A percentile compares a stretch with the other conserved stretches of the same genome.
phyloP scores from a whole-genome alignment of 2,329 filamentous ascomycete species.

The Hawksworthiomyces lignivorus region DNA sequence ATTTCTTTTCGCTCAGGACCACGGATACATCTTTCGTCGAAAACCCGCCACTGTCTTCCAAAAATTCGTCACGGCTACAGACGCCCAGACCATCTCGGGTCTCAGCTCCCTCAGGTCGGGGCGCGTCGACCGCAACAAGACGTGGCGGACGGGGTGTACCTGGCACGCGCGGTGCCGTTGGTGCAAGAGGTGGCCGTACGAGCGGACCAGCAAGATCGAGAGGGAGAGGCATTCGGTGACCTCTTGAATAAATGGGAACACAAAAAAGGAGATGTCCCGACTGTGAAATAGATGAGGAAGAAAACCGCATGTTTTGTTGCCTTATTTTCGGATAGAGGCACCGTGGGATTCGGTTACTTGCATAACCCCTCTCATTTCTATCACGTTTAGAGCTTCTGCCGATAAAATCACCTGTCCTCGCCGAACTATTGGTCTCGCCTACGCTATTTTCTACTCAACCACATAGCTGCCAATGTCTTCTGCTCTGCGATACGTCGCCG shows the following conservation, averaged over 20 bases:
- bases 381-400: too few relatives aligned
- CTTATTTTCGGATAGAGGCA: too few relatives aligned
- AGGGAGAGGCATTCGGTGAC: slow-evolving; percentile 39
- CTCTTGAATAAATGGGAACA: too few relatives aligned
- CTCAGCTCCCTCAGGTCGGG: slow-evolving; percentile 34
- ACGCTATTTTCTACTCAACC: too few relatives aligned
- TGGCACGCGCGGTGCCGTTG: slow-evolving; percentile 24
- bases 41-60: slow-evolving; percentile 58
- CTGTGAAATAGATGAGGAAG: too few relatives aligned
- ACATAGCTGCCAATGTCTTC: slow-evolving; percentile 10
- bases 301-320: neutral
- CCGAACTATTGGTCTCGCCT: too few relatives aligned
- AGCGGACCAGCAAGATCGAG: slow-evolving; percentile 40
- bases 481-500: slow-evolving; percentile 38
- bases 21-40: slow-evolving; percentile 89
- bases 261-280: too few relatives aligned
- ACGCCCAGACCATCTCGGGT: slow-evolving; percentile 41
- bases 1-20: slow-evolving; percentile 49
- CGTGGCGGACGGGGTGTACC: slow-evolving; percentile 24
- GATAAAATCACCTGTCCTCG: too few relatives aligned
- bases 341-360: slow-evolving; percentile 10
- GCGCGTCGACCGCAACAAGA: slow-evolving; percentile 21
- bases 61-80: slow-evolving; percentile 37
- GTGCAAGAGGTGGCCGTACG: slow-evolving; percentile 27
- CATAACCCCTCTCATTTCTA: slow-evolving; percentile 13